These are phyloP conservation scores for Psilocybe subaeruginosa DNA, from an alignment of 768 basidiomycete species.

Conservation along the genomic window DNA sequence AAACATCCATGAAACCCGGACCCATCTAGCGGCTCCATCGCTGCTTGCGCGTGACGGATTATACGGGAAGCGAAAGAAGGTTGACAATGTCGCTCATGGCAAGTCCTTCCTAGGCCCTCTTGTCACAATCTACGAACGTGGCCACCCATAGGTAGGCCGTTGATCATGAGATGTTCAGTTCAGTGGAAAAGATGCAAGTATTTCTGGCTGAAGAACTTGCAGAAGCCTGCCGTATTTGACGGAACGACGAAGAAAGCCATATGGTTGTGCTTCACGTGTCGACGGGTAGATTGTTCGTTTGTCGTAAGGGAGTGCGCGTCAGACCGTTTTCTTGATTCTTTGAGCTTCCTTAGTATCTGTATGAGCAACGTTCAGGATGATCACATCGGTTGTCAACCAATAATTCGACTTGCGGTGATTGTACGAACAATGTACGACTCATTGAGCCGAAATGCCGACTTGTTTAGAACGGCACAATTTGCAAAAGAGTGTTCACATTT, in stretches of 20 bases:
- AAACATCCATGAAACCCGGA: not conserved
- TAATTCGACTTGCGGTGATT: no score
- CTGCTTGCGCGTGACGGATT: not conserved
- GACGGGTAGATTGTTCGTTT: not conserved
- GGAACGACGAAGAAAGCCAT: not conserved
- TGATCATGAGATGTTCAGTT: not conserved
- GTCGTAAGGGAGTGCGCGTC: not conserved
- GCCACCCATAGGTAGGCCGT: not conserved
- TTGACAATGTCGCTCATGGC: not conserved
- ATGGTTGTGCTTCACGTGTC: slow-evolving; percentile 4
- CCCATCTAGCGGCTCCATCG: not conserved
- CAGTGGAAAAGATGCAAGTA: not conserved
- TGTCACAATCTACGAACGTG: not conserved
- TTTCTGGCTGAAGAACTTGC: not conserved
- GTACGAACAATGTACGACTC: no score
- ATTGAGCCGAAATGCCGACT: not conserved
- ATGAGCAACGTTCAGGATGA: no score
- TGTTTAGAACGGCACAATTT: not conserved
- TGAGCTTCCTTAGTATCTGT: not conserved
- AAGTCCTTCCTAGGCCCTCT: not conserved
- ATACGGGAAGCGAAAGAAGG: not conserved
- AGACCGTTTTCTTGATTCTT: not conserved
- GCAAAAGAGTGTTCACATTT: not conserved
- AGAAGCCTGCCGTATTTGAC: not conserved
- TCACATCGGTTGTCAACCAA: no score